phyloP scores from a whole-genome alignment of 176 grass and related monocot genomes.

The Carex scoparia region DNA sequence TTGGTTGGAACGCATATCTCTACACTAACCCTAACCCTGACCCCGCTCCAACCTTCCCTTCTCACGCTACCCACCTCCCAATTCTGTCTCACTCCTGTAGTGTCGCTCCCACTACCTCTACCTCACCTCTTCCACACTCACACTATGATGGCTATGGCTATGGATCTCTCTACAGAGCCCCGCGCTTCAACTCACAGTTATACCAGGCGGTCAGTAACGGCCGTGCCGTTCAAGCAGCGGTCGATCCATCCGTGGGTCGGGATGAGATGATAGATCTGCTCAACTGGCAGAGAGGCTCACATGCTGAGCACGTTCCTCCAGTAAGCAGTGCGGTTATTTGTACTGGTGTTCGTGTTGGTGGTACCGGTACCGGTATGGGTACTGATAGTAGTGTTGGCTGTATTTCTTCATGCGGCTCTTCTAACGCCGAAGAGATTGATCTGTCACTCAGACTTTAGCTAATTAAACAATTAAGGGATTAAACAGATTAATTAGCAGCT shows the following conservation, averaged over 20 bases:
- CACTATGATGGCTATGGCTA: neutral
- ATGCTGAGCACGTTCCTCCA: conserved; percentile 33
- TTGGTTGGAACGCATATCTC: conserved; percentile 71
- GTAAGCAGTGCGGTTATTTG: conserved; percentile 26
- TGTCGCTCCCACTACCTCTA: neutral
- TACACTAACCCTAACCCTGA: conserved; percentile 31
- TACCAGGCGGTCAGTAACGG: conserved; percentile 33
- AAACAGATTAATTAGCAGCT: neutral
- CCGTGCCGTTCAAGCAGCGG: conserved; percentile 33
- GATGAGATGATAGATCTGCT: conserved; percentile 78
- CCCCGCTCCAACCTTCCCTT: conserved; percentile 11
- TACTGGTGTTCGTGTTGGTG: neutral
- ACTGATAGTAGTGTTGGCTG: conserved; percentile 16
- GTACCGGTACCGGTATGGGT: neutral
- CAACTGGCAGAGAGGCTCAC: conserved; percentile 81
- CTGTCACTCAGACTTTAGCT: conserved; percentile 61
- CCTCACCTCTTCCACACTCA: neutral
- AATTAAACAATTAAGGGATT: neutral
- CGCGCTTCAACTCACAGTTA: conserved; percentile 49
- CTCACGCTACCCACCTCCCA: conserved; percentile 32
- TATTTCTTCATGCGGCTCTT: neutral
- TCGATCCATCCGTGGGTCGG: conserved; percentile 34
- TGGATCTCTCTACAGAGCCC: neutral
- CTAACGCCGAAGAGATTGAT: conserved; percentile 35
- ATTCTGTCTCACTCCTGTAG: conserved; percentile 28